Evolutionary conservation across 306 rosid species (phyloP).

Genomic region (Alnus glutinosa): DNA sequence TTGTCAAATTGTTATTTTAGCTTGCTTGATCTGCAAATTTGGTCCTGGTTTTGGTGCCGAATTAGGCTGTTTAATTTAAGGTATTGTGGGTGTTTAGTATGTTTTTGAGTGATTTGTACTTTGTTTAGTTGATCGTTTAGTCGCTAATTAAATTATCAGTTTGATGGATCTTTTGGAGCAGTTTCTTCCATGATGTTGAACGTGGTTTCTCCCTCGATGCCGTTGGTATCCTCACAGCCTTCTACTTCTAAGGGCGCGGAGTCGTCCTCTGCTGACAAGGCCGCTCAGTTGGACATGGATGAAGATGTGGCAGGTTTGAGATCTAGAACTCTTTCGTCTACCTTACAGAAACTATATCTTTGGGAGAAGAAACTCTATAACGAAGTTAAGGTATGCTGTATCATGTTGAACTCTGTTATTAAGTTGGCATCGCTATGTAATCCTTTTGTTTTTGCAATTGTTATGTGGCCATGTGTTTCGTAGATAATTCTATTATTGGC

Average conservation of each 20-base stretch:
- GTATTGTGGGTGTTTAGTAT: not conserved
- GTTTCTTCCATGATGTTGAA: conserved; percentile 78
- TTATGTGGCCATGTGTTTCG: not conserved
- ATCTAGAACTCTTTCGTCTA: conserved; percentile 73
- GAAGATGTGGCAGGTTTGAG: conserved; percentile 48
- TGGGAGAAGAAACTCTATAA: conserved; percentile 96
- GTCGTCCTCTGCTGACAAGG: conserved; percentile 39
- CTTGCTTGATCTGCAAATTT: conserved; percentile 3
- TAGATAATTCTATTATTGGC: not conserved
- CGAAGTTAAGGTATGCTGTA: conserved; percentile 78
- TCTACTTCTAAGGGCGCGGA: conserved; percentile 58
- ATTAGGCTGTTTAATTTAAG: not conserved
- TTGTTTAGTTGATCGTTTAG: conserved; percentile 1
- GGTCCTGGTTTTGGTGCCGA: not conserved
- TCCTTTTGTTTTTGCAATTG: not conserved
- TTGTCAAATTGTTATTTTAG: conserved; percentile 1
- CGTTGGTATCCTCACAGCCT: conserved; percentile 62
- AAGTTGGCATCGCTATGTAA: not conserved
- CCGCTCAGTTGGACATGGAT: conserved; percentile 37
- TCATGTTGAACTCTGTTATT: conserved; percentile 7
- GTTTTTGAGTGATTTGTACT: conserved; percentile 19
- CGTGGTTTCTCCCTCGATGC: conserved; percentile 56
- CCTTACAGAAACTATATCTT: conserved; percentile 77
- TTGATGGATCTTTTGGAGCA: conserved; percentile 38
- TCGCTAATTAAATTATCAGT: conserved; percentile 17